Conservation (phyloP, 495 filamentous ascomycete species). For the Penicillium coprophilum region DNA sequence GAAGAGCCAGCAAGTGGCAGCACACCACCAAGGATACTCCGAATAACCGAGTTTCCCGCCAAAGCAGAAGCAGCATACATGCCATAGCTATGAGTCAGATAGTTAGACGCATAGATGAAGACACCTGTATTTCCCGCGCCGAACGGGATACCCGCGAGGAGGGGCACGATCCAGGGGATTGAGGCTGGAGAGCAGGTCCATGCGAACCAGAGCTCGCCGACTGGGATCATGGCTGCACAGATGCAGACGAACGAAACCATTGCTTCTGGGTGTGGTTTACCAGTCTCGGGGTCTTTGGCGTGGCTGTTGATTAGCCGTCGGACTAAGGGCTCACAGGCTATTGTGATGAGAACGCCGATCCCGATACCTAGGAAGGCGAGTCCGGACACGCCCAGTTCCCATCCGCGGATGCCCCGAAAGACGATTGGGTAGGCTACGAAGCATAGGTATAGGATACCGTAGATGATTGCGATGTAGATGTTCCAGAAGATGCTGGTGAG, state of each 20-base stretch:
- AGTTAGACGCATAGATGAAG: constrained; percentile 80
- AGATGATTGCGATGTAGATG: constrained; percentile 63
- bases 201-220: constrained; percentile 75
- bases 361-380: constrained; percentile 78
- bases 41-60: constrained; percentile 71
- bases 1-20: constrained; percentile 71
- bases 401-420: constrained; percentile 69
- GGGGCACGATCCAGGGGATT: constrained; percentile 73
- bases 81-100: constrained; percentile 74
- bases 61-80: constrained; percentile 75
- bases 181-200: constrained; percentile 74
- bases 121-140: constrained; percentile 72
- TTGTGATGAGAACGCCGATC: constrained; percentile 64
- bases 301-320: constrained; percentile 71
- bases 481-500: constrained; percentile 68
- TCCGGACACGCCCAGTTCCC: constrained; percentile 65
- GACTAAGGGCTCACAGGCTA: constrained; percentile 66
- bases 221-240: constrained; percentile 63
- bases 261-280: constrained; percentile 67
- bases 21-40: constrained; percentile 66
- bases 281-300: constrained; percentile 65
- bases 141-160: constrained; percentile 76
- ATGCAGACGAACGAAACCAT: constrained; percentile 71
- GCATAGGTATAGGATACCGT: constrained; percentile 78
- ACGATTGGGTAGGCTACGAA: constrained; percentile 82